Conservation (phyloP, 495 filamentous ascomycete genomes). For the Penicillium paxilli region DNA sequence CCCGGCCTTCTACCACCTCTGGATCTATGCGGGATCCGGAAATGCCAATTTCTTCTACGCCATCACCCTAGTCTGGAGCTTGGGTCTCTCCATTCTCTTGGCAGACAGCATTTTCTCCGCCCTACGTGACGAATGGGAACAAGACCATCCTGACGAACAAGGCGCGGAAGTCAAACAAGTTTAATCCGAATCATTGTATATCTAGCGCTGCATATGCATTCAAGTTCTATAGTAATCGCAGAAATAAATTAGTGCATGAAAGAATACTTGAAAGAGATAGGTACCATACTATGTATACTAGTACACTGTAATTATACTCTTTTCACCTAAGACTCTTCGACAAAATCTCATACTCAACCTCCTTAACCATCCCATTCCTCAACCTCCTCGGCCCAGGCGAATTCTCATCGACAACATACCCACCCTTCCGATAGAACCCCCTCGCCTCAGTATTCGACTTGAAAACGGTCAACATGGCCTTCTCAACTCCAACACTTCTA, state of each 20-base stretch:
- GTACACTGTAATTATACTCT: background rate
- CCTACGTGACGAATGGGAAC: constrained; percentile 90
- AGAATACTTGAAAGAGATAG: background rate
- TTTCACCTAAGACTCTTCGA: constrained; percentile 53
- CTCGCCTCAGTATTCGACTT: constrained; percentile 60
- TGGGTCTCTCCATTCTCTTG: constrained; percentile 78
- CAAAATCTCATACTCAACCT: constrained; percentile 70
- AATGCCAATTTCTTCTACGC: constrained; percentile 99
- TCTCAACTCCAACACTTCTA: constrained; percentile 51
- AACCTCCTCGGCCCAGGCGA: constrained; percentile 63
- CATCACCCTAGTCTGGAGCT: constrained; percentile 95
- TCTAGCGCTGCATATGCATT: constrained; percentile 6
- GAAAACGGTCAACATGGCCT: constrained; percentile 87
- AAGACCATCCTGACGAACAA: constrained; percentile 83
- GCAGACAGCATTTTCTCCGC: constrained; percentile 86
- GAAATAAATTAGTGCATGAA: background rate
- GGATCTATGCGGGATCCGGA: constrained; percentile 97
- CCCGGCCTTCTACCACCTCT: constrained; percentile 94
- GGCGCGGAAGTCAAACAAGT: constrained; percentile 87
- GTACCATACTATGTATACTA: too few relatives aligned
- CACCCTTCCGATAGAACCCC: constrained; percentile 66
- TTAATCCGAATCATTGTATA: constrained; percentile 52
- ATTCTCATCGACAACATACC: constrained; percentile 67
- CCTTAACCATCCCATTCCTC: constrained; percentile 62
- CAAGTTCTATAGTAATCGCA: background rate